Evolutionary conservation across 73 alveolate species (phyloP), one percentile per base, ranked within the genome.

Genomic region (Tetrahymena elliotti): DNA sequence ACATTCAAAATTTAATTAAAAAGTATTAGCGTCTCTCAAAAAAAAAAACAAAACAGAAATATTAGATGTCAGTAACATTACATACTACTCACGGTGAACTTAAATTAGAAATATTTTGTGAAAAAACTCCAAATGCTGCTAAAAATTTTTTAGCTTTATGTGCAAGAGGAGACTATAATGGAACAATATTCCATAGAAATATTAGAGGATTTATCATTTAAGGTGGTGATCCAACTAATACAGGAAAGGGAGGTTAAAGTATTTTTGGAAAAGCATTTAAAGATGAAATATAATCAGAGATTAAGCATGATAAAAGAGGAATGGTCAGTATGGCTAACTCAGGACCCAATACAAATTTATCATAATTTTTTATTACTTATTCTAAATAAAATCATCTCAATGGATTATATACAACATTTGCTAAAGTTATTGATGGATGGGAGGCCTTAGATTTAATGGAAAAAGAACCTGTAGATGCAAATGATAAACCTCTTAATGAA

Each of bases 161-260:
- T 38, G 98, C 97, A 15, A 94, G 93, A 95, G 96, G 95, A 36
- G 93, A 94, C 38, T 97, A 97, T 95, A 96, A 94, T 38, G 94
- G 94, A 18, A 54, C 97, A 38, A 38, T 92, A 33, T 97, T 97
- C 95, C 98, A 97, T 95, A 54, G 98, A 93, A 97, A 97, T 53
- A 97, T 97, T 33, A 95, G 92, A 83, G 97, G 97, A 41, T 97
- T 97, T 68, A 96, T 97, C 10, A 38, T 97, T 36, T 93, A 97
- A 96, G 98, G 98, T 4, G 98, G 98, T 6, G 98, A 97, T 95
- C 97, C 98, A 18, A 96, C 98, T n/a, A 94, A 96, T 47, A 95
- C 96, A 37, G 98, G 98, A 35, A 97, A 97, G 83, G 98, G 98
- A 27, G 98, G 98, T 7, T 96, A 93, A 24, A 83, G 96, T 53